Conservation (phyloP, 805 yeast genomes). For the Candida namnaoensis region DNA sequence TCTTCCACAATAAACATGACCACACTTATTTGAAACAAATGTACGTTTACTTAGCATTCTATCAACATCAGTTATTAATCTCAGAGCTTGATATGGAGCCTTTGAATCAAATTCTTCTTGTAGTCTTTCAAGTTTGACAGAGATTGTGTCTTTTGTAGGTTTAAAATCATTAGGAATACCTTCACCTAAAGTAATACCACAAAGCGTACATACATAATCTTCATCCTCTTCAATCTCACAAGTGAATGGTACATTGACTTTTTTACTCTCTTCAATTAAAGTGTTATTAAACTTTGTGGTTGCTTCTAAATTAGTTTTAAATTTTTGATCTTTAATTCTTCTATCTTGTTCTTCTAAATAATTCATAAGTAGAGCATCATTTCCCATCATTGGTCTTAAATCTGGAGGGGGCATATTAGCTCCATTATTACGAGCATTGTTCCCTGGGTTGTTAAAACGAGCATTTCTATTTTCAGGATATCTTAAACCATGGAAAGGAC, state of each 20-base stretch:
- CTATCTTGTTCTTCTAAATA: constrained; percentile 10
- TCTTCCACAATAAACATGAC: constrained; percentile 82
- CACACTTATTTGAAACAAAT: constrained; percentile 58
- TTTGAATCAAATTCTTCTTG: constrained; percentile 25
- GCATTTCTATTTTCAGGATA: no score
- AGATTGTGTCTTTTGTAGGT: constrained; percentile 17
- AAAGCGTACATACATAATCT: constrained; percentile 49
- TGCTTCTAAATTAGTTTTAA: constrained; percentile 4
- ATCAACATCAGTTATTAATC: constrained; percentile 44
- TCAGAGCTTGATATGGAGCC: constrained; percentile 61
- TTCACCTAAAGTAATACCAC: constrained; percentile 65
- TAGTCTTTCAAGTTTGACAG: constrained; percentile 20
- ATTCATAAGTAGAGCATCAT: background rate
- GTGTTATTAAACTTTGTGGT: constrained; percentile 1
- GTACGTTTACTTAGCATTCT: constrained; percentile 54
- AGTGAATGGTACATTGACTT: constrained; percentile 10
- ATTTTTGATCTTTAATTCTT: constrained; percentile 7
- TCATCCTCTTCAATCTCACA: constrained; percentile 22
- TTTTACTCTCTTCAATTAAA: background rate
- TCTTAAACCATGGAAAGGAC: no score
- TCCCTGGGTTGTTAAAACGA: no score
- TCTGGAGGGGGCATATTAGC: no score
- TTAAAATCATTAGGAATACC: constrained; percentile 54
- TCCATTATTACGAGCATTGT: no score
- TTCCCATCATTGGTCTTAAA: background rate